Evolutionary conservation across 768 basidiomycete species (phyloP), one percentile per base, ranked within the genome.

Genomic region (Auriscalpium microsporum): DNA sequence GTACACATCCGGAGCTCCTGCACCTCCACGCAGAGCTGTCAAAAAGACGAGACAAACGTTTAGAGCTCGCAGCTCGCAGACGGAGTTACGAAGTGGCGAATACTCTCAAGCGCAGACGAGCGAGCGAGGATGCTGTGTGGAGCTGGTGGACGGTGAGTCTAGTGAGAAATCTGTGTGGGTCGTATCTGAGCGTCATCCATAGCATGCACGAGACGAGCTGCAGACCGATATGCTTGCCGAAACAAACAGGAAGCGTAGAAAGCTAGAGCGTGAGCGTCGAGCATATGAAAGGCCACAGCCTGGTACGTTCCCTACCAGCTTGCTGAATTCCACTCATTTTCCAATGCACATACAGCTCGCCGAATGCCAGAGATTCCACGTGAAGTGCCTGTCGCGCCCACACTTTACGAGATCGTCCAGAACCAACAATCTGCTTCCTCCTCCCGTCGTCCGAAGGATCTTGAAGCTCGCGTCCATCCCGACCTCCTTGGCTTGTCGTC

Each of bases 161-260:
- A 14, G 13, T 50, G 23, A 11, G n/a, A 8, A 17, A 13, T 9
- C 28, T 14, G 10, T 42, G 10, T 51, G 58, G 17, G 58, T 19
- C 42, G 46, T 21, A 51, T 34, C 36, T 9, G 53, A 42, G 45
- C 49, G 40, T 45, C 54, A 46, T 10, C 37, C 48, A 28, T 65
- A 94, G 91, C 70, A 84, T 56, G 75, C 87, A 23, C 78, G 87
- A 51, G 88, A 92, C 62, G 83, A 86, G 48, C 71, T 94, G 11
- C 88, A 94, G 64, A 87, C 81, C 1, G 85, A 87, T 13, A 89
- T 95, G 84, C 87, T 94, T 54, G 83, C 94, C 0, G 90, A 94
- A 62, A 86, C 88, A 7, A 94, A 90, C 67, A 76, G 88, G 59
- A 95, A 95, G 69, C 78, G 90, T 56, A 75, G 94, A 46, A 78